Base-by-base conservation (phyloP, 352 stramenopile species). In the Globisporangium rhizosaccharum region DNA sequence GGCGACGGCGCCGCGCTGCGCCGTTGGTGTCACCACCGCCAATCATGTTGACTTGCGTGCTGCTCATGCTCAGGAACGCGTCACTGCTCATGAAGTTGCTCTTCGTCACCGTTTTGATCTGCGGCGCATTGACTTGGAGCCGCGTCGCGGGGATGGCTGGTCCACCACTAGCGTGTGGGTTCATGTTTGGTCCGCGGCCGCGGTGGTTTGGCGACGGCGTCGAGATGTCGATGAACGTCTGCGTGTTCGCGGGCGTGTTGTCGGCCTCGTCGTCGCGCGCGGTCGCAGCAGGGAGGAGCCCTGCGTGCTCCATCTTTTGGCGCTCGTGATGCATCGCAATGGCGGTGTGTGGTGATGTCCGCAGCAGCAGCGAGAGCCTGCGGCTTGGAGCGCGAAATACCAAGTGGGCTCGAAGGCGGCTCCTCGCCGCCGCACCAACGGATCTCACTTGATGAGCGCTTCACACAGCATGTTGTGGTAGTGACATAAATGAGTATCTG, bases 181-280 rank as follows among this genome's bases (percentile, higher is more conserved):
- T 61, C 51, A 72, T 69, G 36, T 46, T 53, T 0, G 50, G 50
- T 9, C 49, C 51, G 23, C 51, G 46, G 23, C 46, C 18, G 17
- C 72, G 76, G 46, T 61, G 58, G 52, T 67, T 71, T 28, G 72
- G 74, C 49, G 72, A 82, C 54, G 79, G 79, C 54, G 79, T 89
- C 28, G 79, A 85, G 51, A 89, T 83, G 64, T 89, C 75, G 8
- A 87, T 66, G 60, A 89, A 89, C 14, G 73, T 67, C 62, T 86
- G 69, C 45, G 65, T 66, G 45, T 79, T 76, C 4, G 60, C 76
- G 0, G 78, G 77, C 36, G 80, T 88, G 65, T 75, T 80, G 57
- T 84, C 73, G 26, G 73, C 49, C 26, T 65, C 58, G 17, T 73
- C 66, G 47, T 69, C 58, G 44, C 18, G 36, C 20, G 56, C 26